Evolutionary conservation across 2,329 filamentous ascomycete species (phyloP).

Genomic region (Colletotrichum sansevieriae): DNA sequence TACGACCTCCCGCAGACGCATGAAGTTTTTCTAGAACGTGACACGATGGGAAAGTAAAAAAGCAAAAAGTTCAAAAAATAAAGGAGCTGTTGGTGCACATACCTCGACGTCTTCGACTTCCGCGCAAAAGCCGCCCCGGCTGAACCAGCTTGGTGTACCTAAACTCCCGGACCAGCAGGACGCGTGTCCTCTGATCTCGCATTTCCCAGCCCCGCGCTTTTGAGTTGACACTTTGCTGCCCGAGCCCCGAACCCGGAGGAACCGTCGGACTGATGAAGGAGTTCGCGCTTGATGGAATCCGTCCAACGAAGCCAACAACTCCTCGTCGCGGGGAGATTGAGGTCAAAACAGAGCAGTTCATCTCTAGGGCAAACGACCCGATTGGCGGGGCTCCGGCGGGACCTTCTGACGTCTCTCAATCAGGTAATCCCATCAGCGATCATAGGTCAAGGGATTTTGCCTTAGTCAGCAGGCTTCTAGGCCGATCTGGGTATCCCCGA

Average conservation of each 20-base stretch:
- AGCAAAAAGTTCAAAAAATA: too few species aligned
- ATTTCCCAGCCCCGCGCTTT: background rate
- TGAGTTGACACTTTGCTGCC: constrained; percentile 3
- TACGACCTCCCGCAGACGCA: too few species aligned
- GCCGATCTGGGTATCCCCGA: too few species aligned
- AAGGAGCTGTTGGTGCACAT: too few species aligned
- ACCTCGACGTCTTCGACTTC: too few species aligned
- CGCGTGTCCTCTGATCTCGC: constrained; percentile 1
- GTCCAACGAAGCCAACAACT: background rate
- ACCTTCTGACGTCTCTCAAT: background rate
- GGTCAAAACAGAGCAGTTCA: constrained; percentile 35
- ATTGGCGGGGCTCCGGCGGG: constrained; percentile 8
- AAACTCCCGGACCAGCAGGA: background rate
- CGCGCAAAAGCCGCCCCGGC: too few species aligned
- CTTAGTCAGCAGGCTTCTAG: background rate
- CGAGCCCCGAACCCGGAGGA: background rate
- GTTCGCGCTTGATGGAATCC: too few species aligned
- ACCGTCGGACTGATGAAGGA: too few species aligned
- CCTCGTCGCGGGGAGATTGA: background rate
- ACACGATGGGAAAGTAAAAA: too few species aligned
- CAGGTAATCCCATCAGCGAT: constrained; percentile 15
- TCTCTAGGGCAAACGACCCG: background rate
- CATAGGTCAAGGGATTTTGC: background rate
- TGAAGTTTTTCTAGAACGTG: too few species aligned
- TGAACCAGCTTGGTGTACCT: background rate